Conservation (phyloP, 176 grass and related monocot species). For the Hyparrhenia diplandra region DNA sequence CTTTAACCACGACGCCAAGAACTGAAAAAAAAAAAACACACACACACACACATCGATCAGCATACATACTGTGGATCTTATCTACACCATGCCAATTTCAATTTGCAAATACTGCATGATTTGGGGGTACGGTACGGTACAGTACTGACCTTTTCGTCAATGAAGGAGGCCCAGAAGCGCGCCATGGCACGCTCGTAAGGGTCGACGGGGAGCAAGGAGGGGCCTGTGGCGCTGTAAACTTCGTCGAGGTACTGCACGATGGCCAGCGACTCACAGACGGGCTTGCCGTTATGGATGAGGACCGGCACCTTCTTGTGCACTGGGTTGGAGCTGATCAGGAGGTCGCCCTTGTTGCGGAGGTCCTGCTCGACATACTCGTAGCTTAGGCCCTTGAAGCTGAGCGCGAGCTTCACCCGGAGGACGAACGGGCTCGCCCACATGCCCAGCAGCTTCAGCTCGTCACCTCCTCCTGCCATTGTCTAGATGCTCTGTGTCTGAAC, state of each 20-base stretch:
- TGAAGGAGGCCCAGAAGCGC: background rate
- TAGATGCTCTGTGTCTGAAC: background rate
- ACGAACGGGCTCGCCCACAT: slow-evolving; percentile 18
- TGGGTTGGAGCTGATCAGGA: slow-evolving; percentile 46
- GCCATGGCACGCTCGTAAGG: background rate
- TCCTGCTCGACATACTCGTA: background rate
- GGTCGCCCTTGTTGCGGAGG: slow-evolving; percentile 39
- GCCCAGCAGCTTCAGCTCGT: slow-evolving; percentile 42
- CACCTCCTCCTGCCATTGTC: background rate
- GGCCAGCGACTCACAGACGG: background rate
- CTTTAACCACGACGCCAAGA: background rate
- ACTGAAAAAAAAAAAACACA: background rate
- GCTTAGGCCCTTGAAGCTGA: slow-evolving; percentile 5
- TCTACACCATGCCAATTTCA: too few species aligned
- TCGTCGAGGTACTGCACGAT: background rate
- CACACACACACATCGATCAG: too few species aligned
- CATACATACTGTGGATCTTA: too few species aligned
- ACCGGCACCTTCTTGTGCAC: slow-evolving; percentile 55
- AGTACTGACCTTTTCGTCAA: background rate
- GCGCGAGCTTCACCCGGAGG: slow-evolving; percentile 28
- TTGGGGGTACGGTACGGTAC: background rate
- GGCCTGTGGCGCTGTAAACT: background rate
- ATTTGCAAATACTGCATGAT: background rate
- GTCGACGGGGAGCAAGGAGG: background rate
- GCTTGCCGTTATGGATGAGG: slow-evolving; percentile 22